Evolutionary conservation across 441 rosid genomes (phyloP).

Genomic region (Dalechampia spathulata): DNA sequence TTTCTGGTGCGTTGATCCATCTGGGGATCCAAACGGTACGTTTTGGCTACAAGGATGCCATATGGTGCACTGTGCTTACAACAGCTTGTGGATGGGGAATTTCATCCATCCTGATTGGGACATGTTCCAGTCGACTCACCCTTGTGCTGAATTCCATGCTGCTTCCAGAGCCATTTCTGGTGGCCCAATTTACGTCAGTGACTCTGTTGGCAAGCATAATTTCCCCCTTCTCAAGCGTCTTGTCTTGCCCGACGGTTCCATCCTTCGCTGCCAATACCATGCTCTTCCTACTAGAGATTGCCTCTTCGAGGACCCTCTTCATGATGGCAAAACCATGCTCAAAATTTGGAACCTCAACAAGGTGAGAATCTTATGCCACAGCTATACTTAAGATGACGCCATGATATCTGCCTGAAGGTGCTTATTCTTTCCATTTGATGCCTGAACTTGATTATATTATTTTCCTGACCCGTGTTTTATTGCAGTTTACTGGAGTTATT

Average conservation of each 20-base stretch:
- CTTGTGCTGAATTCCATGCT: constrained; percentile 80
- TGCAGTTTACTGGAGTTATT: constrained; percentile 57
- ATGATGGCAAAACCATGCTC: constrained; percentile 83
- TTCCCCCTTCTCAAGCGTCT: constrained; percentile 51
- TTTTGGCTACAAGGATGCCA: constrained; percentile 97
- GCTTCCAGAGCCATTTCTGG: constrained; percentile 81
- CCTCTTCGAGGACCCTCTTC: constrained; percentile 68
- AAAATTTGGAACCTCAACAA: constrained; percentile 89
- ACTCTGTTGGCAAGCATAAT: constrained; percentile 65
- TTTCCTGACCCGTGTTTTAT: no score
- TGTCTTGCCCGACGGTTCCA: constrained; percentile 61
- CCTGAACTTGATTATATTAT: no score
- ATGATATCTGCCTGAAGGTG: no score
- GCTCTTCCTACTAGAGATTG: constrained; percentile 81
- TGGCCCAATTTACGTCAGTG: constrained; percentile 75
- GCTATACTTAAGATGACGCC: no score
- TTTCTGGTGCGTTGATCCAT: constrained; percentile 95
- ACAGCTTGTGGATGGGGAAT: constrained; percentile 97
- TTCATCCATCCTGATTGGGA: constrained; percentile 96
- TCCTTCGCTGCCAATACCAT: constrained; percentile 56
- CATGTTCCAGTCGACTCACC: constrained; percentile 90
- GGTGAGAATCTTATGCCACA: constrained; percentile 19
- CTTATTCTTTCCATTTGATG: no score
- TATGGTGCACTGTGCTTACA: constrained; percentile 95
- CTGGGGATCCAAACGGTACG: constrained; percentile 86